These are phyloP conservation scores for Penicillium steckii DNA, from an alignment of 495 filamentous ascomycete species.

Conservation along the genomic window DNA sequence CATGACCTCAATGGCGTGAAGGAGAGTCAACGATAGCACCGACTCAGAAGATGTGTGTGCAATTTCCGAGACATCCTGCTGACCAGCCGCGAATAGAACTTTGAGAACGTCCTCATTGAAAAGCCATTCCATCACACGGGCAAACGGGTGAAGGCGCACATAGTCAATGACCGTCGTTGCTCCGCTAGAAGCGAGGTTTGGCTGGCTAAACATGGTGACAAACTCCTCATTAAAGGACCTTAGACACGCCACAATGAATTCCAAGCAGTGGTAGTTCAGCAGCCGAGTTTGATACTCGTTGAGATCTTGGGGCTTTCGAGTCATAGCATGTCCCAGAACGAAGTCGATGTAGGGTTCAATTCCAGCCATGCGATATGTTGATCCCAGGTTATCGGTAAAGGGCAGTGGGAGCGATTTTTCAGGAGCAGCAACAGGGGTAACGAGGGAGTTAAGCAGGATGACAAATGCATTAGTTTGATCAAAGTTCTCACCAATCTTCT, in stretches of 20 bases:
- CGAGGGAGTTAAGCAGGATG: constrained; percentile 64
- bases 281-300: constrained; percentile 61
- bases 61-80: constrained; percentile 68
- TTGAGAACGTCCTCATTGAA: constrained; percentile 88
- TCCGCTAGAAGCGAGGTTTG: constrained; percentile 66
- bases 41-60: constrained; percentile 66
- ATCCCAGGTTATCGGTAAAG: constrained; percentile 87
- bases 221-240: constrained; percentile 89
- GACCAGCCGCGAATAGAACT: constrained; percentile 71
- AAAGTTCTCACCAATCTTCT: constrained; percentile 64
- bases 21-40: constrained; percentile 68
- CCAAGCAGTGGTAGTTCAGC: constrained; percentile 72
- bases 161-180: constrained; percentile 73
- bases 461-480: constrained; percentile 84
- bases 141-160: constrained; percentile 83
- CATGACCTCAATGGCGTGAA: constrained; percentile 77
- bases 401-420: constrained; percentile 64
- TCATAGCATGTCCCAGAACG: constrained; percentile 71
- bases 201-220: constrained; percentile 74
- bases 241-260: constrained; percentile 73
- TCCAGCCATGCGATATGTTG: constrained; percentile 72
- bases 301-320: constrained; percentile 56
- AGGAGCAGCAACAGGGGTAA: constrained; percentile 52
- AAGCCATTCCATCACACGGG: constrained; percentile 93
- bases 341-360: constrained; percentile 94